These are phyloP conservation scores for Thelonectria olida DNA, from an alignment of 2,329 filamentous ascomycete species.

Conservation along the genomic window DNA sequence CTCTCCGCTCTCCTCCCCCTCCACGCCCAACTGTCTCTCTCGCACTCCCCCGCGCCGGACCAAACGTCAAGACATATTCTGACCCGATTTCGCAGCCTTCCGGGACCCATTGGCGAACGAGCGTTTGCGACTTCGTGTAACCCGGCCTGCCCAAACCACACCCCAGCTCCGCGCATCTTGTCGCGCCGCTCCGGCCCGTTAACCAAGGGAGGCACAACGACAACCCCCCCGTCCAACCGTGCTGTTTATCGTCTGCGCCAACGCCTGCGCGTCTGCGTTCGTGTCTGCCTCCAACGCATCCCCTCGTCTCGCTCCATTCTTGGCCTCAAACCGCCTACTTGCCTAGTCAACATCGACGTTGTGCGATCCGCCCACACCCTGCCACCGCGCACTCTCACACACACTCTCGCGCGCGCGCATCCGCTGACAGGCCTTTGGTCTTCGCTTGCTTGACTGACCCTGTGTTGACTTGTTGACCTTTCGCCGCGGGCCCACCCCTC, in stretches of 20 bases:
- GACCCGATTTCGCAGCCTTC: constrained; percentile 38
- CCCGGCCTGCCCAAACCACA: constrained; percentile 31
- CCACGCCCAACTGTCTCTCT: background rate
- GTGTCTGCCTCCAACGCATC: constrained; percentile 26
- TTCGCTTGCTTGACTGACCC: constrained; percentile 11
- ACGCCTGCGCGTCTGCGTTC: constrained; percentile 37
- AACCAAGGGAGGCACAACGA: constrained; percentile 31
- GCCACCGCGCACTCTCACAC: constrained; percentile 23
- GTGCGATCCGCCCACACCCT: constrained; percentile 36
- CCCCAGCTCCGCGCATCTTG: constrained; percentile 21
- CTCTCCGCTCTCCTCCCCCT: constrained; percentile 3
- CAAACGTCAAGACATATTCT: constrained; percentile 24
- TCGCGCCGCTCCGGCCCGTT: constrained; percentile 39
- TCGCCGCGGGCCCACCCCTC: constrained; percentile 34
- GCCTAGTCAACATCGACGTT: constrained; percentile 21
- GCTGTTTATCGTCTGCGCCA: constrained; percentile 32
- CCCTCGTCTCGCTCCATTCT: constrained; percentile 16
- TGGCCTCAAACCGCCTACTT: constrained; percentile 7
- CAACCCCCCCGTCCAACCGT: constrained; percentile 24
- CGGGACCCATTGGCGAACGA: constrained; percentile 40
- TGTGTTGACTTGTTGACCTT: constrained; percentile 5
- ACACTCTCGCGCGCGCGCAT: constrained; percentile 28
- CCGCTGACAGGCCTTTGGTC: constrained; percentile 20
- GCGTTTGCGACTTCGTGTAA: constrained; percentile 40
- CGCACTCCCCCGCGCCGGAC: constrained; percentile 12